Evolutionary conservation across 1,284 basidiomycete species (phyloP).

Genomic region (Ustilago crameri): DNA sequence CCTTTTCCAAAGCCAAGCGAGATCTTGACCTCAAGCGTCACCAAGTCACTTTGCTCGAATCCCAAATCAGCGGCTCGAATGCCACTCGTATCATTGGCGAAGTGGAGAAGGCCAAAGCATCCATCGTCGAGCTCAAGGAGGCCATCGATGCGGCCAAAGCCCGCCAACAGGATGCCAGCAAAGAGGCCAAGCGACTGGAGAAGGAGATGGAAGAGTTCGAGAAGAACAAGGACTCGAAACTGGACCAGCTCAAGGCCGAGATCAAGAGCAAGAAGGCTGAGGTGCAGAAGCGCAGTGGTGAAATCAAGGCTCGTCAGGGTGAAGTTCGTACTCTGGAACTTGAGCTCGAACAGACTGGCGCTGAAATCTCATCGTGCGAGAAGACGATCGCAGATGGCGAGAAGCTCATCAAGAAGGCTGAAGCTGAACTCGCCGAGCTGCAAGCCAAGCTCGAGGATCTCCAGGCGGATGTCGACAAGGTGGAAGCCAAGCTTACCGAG

Average conservation of each 20-base stretch:
- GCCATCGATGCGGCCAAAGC: conserved; percentile 77
- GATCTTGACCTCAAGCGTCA: conserved; percentile 91
- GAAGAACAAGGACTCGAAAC: conserved; percentile 96
- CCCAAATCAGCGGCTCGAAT: conserved; percentile 88
- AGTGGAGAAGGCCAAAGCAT: conserved; percentile 78
- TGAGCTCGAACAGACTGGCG: conserved; percentile 87
- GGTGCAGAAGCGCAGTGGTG: conserved; percentile 81
- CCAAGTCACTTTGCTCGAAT: conserved; percentile 82
- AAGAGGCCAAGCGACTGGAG: conserved; percentile 86
- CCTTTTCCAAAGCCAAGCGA: conserved; percentile 77
- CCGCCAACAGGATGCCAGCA: conserved; percentile 80
- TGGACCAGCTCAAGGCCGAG: conserved; percentile 85
- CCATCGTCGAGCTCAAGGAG: conserved; percentile 76
- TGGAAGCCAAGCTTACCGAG: conserved; percentile 79
- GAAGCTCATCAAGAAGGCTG: conserved; percentile 74
- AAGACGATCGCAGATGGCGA: conserved; percentile 75
- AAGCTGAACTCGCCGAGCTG: conserved; percentile 76
- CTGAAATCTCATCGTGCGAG: conserved; percentile 78
- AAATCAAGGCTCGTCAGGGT: conserved; percentile 87
- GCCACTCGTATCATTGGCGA: conserved; percentile 83
- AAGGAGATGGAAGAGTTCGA: conserved; percentile 98
- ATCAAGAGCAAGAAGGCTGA: conserved; percentile 84
- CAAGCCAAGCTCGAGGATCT: conserved; percentile 73
- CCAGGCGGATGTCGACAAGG: conserved; percentile 75
- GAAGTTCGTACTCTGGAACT: conserved; percentile 86